Conservation (phyloP, 2,329 filamentous ascomycete genomes). For the Berkeleyomyces basicola region DNA sequence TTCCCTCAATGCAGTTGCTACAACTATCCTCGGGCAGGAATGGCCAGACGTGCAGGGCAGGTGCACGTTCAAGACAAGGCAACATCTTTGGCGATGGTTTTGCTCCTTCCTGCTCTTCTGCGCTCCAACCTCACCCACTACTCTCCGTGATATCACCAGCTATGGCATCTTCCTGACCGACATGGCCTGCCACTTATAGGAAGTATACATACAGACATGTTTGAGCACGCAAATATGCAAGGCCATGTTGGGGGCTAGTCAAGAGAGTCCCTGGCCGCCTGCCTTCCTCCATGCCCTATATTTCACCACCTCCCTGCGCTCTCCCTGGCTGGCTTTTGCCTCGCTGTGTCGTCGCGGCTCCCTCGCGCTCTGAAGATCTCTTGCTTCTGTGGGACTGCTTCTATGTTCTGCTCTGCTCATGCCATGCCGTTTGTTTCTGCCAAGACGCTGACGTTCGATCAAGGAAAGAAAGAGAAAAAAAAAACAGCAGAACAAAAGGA, state of each 20-base stretch:
- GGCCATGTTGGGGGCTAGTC: too few relatives aligned
- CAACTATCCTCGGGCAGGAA: neutral
- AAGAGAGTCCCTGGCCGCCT: neutral
- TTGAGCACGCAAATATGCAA: neutral
- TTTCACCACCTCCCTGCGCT: neutral
- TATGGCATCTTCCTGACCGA: neutral
- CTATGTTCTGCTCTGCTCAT: neutral
- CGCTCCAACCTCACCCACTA: neutral
- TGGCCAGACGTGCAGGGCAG: slow-evolving; percentile 2
- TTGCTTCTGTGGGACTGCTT: neutral
- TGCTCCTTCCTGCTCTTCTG: neutral
- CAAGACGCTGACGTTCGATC: neutral
- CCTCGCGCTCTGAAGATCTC: neutral
- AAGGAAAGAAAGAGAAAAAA: neutral
- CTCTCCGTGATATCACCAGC: too few relatives aligned
- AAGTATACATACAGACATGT: neutral
- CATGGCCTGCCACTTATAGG: neutral
- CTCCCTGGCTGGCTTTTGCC: neutral
- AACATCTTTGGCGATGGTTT: neutral
- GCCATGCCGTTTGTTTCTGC: neutral
- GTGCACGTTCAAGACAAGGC: neutral
- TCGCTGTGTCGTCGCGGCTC: neutral
- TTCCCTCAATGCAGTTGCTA: neutral
- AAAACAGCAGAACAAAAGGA: neutral
- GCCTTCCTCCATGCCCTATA: neutral